These are phyloP conservation scores for Noccaea caerulescens DNA, from an alignment of 345 rosid species.

Conservation along the genomic window DNA sequence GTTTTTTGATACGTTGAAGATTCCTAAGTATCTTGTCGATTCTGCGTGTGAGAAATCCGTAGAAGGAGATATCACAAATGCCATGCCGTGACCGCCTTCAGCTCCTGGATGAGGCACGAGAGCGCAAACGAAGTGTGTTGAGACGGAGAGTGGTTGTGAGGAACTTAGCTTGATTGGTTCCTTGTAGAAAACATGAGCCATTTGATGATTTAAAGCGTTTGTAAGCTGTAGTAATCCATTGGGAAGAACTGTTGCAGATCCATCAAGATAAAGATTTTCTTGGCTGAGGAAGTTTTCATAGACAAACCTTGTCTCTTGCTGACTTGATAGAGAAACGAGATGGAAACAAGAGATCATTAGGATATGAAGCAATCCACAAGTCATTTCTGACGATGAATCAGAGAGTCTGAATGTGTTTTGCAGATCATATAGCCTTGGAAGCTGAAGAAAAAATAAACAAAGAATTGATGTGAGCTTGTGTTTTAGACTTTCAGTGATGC, in stretches of 20 bases:
- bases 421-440: constrained; percentile 22
- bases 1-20: constrained; percentile 48
- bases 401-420: constrained; percentile 20
- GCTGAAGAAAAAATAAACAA: constrained; percentile 26
- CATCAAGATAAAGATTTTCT: constrained; percentile 43
- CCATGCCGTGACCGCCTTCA: constrained; percentile 57
- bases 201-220: constrained; percentile 41
- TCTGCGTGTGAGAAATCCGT: constrained; percentile 29
- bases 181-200: constrained; percentile 54
- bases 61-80: constrained; percentile 50
- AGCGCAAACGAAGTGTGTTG: constrained; percentile 53
- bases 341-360: constrained; percentile 8
- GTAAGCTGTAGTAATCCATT: constrained; percentile 61
- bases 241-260: constrained; percentile 44
- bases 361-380: constrained; percentile 23
- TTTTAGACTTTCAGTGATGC: background rate
- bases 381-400: constrained; percentile 27
- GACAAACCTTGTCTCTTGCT: constrained; percentile 43
- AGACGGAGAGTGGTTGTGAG: constrained; percentile 44
- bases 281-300: constrained; percentile 45
- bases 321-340: constrained; percentile 32
- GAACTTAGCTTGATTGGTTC: constrained; percentile 48
- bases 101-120: constrained; percentile 37
- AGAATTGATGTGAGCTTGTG: constrained; percentile 7
- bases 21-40: constrained; percentile 49